Percentiles rank a stretch among this genome's conserved stretches.
Conservation (phyloP, 352 stramenopile species). For the Globisporangium takayamanum region DNA sequence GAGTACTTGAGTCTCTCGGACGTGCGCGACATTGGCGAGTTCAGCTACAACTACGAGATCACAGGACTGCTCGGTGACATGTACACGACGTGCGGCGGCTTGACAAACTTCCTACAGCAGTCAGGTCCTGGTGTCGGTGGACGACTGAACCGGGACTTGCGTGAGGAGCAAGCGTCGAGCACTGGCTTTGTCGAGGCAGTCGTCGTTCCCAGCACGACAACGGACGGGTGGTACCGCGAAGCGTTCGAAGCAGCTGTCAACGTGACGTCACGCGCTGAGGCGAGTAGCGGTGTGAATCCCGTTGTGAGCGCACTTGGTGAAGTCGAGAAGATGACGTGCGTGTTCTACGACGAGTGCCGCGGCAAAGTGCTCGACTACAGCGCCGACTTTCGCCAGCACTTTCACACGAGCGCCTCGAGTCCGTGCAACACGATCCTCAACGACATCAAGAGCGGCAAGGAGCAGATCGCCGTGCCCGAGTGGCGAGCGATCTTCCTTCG, state of each 20-base stretch:
- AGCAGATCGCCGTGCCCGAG: slow-evolving; percentile 55
- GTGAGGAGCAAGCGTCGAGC: slow-evolving; percentile 10
- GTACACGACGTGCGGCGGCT: slow-evolving; percentile 64
- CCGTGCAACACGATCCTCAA: slow-evolving; percentile 59
- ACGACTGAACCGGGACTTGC: slow-evolving; percentile 21
- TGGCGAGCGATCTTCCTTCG: slow-evolving; percentile 71
- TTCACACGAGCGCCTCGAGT: slow-evolving; percentile 45
- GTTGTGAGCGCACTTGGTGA: slow-evolving; percentile 51
- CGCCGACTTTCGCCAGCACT: slow-evolving; percentile 55
- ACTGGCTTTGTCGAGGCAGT: slow-evolving; percentile 55
- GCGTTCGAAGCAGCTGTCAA: slow-evolving; percentile 43
- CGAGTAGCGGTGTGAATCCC: slow-evolving; percentile 20
- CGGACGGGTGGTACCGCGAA: slow-evolving; percentile 42
- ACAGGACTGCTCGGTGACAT: slow-evolving; percentile 60
- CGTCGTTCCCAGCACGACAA: slow-evolving; percentile 41
- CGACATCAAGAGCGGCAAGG: slow-evolving; percentile 45
- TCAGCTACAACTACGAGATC: slow-evolving; percentile 87
- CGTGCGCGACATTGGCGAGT: slow-evolving; percentile 58
- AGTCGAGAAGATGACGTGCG: slow-evolving; percentile 86
- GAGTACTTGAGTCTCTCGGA: slow-evolving; percentile 72
- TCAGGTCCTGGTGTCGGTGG: not conserved
- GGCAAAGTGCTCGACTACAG: slow-evolving; percentile 63
- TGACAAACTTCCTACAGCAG: slow-evolving; percentile 17
- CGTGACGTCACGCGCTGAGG: slow-evolving; percentile 26
- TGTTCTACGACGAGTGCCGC: slow-evolving; percentile 84